Conservation (phyloP, 2,329 filamentous ascomycete genomes). For the Purpureocillium lavendulum region DNA sequence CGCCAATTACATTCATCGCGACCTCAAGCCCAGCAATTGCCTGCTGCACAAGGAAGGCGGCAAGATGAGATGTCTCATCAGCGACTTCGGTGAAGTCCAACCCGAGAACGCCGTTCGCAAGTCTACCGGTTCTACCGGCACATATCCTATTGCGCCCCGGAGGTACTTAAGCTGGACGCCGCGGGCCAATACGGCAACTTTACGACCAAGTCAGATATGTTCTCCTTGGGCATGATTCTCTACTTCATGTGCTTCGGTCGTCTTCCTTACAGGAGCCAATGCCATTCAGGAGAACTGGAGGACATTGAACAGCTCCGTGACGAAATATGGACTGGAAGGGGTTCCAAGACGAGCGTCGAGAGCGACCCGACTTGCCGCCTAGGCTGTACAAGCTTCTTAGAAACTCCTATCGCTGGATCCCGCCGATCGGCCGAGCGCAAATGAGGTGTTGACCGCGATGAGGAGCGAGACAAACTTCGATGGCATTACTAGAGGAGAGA, state of each 20-base stretch:
- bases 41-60: constrained; percentile 70
- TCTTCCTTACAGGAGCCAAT: constrained; percentile 81
- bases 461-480: constrained; percentile 53
- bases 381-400: constrained; percentile 77
- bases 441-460: constrained; percentile 74
- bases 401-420: constrained; percentile 72
- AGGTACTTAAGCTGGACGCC: constrained; percentile 66
- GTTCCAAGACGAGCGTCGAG: constrained; percentile 67
- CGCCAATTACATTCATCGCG: constrained; percentile 90
- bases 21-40: constrained; percentile 94
- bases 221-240: constrained; percentile 95
- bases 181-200: constrained; percentile 81
- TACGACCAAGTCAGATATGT: constrained; percentile 95
- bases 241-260: constrained; percentile 96
- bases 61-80: constrained; percentile 75
- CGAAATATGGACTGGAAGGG: constrained; percentile 87
- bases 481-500: constrained; percentile 26
- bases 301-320: constrained; percentile 76
- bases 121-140: constrained; percentile 88
- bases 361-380: constrained; percentile 74
- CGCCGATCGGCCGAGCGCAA: constrained; percentile 68
- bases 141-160: constrained; percentile 97
- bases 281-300: constrained; percentile 78
- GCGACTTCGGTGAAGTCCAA: constrained; percentile 97
- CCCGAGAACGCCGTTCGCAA: constrained; percentile 71